A percentile compares a stretch with the other conserved stretches of the same genome.
These are phyloP conservation scores for Starmera dryadoides DNA, from an alignment of 805 yeast genomes.

Conservation along the genomic window DNA sequence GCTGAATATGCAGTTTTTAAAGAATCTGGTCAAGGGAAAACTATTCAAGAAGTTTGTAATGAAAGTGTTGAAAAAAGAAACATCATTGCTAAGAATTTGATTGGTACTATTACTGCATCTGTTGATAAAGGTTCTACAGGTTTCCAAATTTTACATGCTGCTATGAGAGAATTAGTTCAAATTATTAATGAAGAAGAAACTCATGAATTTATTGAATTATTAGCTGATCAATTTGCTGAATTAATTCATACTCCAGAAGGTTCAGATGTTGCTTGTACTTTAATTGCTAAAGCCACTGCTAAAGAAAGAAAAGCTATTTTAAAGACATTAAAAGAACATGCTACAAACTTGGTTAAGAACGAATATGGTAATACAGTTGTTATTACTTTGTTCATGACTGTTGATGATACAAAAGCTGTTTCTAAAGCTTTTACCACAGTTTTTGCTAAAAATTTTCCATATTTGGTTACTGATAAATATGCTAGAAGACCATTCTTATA, in stretches of 20 bases:
- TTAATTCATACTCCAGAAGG: conserved; percentile 95
- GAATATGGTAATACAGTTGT: conserved; percentile 83
- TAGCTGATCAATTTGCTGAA: conserved; percentile 88
- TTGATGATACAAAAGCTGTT: conserved; percentile 87
- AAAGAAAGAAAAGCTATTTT: conserved; percentile 83
- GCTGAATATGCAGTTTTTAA: conserved; percentile 88
- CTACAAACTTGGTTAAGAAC: conserved; percentile 67
- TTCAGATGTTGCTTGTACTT: conserved; percentile 77
- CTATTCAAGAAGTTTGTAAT: conserved; percentile 55
- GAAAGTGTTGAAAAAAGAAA: conserved; percentile 74
- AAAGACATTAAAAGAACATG: conserved; percentile 68
- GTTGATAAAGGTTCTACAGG: conserved; percentile 96
- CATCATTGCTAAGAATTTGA: conserved; percentile 66
- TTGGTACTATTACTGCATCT: conserved; percentile 80
- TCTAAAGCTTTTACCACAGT: conserved; percentile 65
- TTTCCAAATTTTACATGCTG: conserved; percentile 92
- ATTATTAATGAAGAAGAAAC: conserved; percentile 66
- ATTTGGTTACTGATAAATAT: conserved; percentile 59
- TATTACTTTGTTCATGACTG: conserved; percentile 71
- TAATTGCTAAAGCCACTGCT: conserved; percentile 78
- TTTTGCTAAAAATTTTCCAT: conserved; percentile 42
- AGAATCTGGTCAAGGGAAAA: conserved; percentile 59
- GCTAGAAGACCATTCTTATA: conserved; percentile 88
- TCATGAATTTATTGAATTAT: conserved; percentile 73
- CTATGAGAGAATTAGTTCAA: conserved; percentile 81